A percentile compares a stretch with the other conserved stretches of the same genome.
These are phyloP conservation scores for Pythium volutum DNA, from an alignment of 352 stramenopile species.

Conservation along the genomic window DNA sequence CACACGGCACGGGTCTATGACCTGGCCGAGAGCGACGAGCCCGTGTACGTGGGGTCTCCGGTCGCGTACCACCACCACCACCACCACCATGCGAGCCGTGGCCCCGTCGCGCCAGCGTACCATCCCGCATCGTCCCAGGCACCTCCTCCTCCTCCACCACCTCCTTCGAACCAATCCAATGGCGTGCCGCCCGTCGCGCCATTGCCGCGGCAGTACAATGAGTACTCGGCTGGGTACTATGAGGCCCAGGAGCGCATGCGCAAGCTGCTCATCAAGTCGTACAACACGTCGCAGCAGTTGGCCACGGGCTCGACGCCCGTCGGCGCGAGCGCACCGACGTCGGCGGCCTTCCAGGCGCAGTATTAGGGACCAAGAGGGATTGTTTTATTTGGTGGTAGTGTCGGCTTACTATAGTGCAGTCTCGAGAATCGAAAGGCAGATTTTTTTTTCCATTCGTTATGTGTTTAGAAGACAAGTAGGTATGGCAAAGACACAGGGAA, in stretches of 20 bases:
- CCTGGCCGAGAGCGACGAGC: slow-evolving; percentile 16
- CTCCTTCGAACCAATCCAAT: slow-evolving; percentile 2
- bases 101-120: neutral
- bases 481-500: too few species aligned
- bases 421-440: slow-evolving; percentile 5
- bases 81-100: neutral
- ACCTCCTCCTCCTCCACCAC: slow-evolving; percentile 23
- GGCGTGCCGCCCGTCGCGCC: slow-evolving; percentile 11
- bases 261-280: slow-evolving; percentile 75
- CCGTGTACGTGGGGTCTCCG: slow-evolving; percentile 20
- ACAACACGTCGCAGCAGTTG: slow-evolving; percentile 78
- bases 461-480: too few species aligned
- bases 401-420: neutral
- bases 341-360: slow-evolving; percentile 15
- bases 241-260: slow-evolving; percentile 74
- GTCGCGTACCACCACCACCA: slow-evolving; percentile 7
- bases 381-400: neutral
- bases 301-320: slow-evolving; percentile 30
- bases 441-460: slow-evolving; percentile 11
- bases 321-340: neutral
- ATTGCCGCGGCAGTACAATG: slow-evolving; percentile 26
- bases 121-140: slow-evolving; percentile 8
- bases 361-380: slow-evolving; percentile 2
- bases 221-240: slow-evolving; percentile 51
- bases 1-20: slow-evolving; percentile 24